phyloP scores from a whole-genome alignment of 768 basidiomycete species.

The Serendipita sp. region DNA sequence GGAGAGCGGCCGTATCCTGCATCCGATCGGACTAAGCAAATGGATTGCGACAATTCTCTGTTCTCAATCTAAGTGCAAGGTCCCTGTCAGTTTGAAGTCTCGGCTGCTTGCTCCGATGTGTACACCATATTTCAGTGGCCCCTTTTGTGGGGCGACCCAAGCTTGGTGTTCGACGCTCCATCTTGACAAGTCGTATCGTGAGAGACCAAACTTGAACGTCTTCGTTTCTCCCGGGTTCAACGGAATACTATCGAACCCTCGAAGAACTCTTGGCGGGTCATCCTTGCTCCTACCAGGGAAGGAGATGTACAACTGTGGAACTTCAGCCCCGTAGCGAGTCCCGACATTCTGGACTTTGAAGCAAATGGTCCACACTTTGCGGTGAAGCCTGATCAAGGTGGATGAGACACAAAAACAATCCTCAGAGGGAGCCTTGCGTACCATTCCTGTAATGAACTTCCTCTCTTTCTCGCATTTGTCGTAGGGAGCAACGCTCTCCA shows the following conservation, averaged over 20 bases:
- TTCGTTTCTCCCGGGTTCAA: conserved; percentile 31
- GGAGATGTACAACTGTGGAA: conserved; percentile 58
- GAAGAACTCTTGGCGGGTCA: conserved; percentile 56
- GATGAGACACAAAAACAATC: neutral
- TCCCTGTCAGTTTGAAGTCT: conserved; percentile 8
- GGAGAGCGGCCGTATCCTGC: too few species aligned
- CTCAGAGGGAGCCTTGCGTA: conserved; percentile 12
- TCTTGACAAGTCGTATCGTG: conserved; percentile 53
- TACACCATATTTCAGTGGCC: conserved; percentile 28
- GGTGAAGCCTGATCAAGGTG: conserved; percentile 24
- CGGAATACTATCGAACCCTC: conserved; percentile 47
- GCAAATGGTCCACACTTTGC: conserved; percentile 40
- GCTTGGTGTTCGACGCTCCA: conserved; percentile 59
- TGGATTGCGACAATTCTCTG: neutral
- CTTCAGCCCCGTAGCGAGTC: conserved; percentile 41
- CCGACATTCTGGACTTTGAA: conserved; percentile 59
- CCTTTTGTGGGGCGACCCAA: conserved; percentile 54
- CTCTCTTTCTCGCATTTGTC: neutral
- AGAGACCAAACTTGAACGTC: conserved; percentile 38
- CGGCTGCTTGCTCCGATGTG: conserved; percentile 30
- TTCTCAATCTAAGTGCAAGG: neutral
- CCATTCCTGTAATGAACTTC: conserved; percentile 17
- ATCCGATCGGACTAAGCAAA: neutral
- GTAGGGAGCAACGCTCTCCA: conserved; percentile 11
- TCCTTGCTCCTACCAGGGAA: conserved; percentile 37